Evolutionary conservation across 2,329 filamentous ascomycete species (phyloP).

Genomic region (Bimuria novae-zelandiae): DNA sequence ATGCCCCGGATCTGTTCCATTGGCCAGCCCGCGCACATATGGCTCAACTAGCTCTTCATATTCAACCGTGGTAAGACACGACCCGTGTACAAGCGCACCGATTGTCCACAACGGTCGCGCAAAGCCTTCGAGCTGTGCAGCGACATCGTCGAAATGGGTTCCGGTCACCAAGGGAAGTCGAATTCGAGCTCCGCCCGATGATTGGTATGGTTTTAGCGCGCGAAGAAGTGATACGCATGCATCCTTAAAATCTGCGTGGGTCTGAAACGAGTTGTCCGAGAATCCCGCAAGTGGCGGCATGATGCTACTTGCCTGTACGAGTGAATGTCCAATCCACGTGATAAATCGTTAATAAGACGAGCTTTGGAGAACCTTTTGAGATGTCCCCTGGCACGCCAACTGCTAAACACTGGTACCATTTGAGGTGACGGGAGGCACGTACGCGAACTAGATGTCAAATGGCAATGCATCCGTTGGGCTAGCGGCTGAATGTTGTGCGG

Average conservation of each 20-base stretch:
- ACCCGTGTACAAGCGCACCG: constrained; percentile 33
- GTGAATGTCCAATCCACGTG: neutral
- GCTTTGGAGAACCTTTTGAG: too few relatives aligned
- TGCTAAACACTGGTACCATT: too few relatives aligned
- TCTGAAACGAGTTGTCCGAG: constrained; percentile 34
- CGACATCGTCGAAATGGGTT: constrained; percentile 43
- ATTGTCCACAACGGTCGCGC: constrained; percentile 41
- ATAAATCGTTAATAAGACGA: too few relatives aligned
- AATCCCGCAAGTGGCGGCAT: constrained; percentile 38
- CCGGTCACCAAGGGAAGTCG: constrained; percentile 37
- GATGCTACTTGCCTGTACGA: neutral
- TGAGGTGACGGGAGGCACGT: too few relatives aligned
- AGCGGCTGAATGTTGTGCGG: constrained; percentile 2
- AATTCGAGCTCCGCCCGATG: constrained; percentile 36
- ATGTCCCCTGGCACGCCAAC: too few relatives aligned
- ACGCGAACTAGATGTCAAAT: neutral
- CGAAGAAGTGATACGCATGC: constrained; percentile 31
- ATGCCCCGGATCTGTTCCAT: constrained; percentile 41
- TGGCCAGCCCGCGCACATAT: constrained; percentile 38
- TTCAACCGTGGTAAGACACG: constrained; percentile 19
- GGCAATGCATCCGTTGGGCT: neutral
- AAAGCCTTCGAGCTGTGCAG: constrained; percentile 42
- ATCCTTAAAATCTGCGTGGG: constrained; percentile 28
- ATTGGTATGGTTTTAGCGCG: constrained; percentile 36
- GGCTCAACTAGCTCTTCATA: constrained; percentile 26